These are phyloP conservation scores for Lepidium sativum DNA, from an alignment of 345 rosid species.

Conservation along the genomic window DNA sequence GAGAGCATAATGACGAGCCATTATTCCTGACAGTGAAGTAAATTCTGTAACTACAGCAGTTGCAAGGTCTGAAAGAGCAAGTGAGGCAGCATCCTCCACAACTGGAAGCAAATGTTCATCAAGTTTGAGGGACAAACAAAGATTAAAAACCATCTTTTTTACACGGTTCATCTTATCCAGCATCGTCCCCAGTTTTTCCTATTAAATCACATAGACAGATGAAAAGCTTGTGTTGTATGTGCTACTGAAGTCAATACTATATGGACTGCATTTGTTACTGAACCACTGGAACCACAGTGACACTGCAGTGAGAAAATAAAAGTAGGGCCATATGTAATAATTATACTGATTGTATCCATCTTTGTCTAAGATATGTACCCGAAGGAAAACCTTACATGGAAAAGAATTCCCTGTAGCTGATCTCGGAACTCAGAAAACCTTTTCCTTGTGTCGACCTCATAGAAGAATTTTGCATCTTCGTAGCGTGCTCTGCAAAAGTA, in stretches of 20 bases:
- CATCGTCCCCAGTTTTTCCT: slow-evolving; percentile 98
- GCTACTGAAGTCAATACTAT: neutral
- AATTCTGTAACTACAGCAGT: slow-evolving; percentile 90
- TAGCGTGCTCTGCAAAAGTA: slow-evolving; percentile 77
- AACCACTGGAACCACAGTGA: neutral
- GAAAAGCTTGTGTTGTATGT: neutral
- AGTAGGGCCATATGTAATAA: neutral
- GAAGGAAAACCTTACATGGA: slow-evolving; percentile 60
- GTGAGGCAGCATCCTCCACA: slow-evolving; percentile 75
- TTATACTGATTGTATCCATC: neutral
- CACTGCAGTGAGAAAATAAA: neutral
- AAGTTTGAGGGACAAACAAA: slow-evolving; percentile 44
- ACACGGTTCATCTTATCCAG: slow-evolving; percentile 75
- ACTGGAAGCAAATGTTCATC: slow-evolving; percentile 42
- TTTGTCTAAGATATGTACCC: neutral
- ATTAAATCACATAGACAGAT: slow-evolving; percentile 19
- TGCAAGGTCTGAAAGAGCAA: slow-evolving; percentile 96
- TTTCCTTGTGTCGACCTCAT: slow-evolving; percentile 72
- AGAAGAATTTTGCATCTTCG: slow-evolving; percentile 95
- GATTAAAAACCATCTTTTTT: slow-evolving; percentile 42
- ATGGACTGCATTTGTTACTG: neutral
- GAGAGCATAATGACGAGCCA: slow-evolving; percentile 96
- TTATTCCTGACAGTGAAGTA: slow-evolving; percentile 83
- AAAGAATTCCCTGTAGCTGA: slow-evolving; percentile 84
- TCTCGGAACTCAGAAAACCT: slow-evolving; percentile 57